Evolutionary conservation across 163 green algal genomes (phyloP), one percentile per base, ranked within the genome.

Genomic region (Chlorella variabilis): DNA sequence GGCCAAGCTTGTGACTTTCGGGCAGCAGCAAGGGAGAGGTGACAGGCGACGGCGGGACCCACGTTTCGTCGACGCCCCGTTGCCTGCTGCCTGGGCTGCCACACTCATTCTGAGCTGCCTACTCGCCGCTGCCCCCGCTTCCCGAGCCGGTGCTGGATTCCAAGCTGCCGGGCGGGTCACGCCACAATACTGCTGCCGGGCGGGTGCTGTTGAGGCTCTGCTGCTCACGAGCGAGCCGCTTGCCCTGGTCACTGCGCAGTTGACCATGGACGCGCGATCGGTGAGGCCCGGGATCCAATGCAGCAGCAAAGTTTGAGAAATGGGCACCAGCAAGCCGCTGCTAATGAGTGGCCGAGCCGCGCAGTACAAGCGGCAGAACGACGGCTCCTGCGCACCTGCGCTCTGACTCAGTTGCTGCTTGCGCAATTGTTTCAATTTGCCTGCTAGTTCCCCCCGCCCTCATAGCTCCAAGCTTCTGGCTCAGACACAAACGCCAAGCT

Each of bases 41-140:
- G 17, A 1, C 17, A 8, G 34, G 27, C 17, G 0, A 18, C 70
- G n/a, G 45, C 18, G 34, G 62, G 25, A 51, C 73, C 70, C 56
- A 80, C 73, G 56, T 48, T 67, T 66, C 45, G 70, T 38, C 29
- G 71, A 23, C 33, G 54, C 38, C 71, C 62, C 62, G 62, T 70
- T 70, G 62, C 62, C 33, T 5, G 65, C 25, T 23, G 70, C 70
- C 45, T 77, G 27, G 7, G 69, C 69, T 38, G 5, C 20, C 48
- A 77, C 70, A 17, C 31, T 59, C 70, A 77, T 77, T 48, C 45
- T 77, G 29, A 54, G 18, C 54, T 63, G 54, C 63, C 38, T 42
- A 38, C 59, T 25, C 29, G 59, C 59, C 71, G 73, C 73, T 80
- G 73, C 36, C 15, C 11, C 31, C 33, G 31, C 48, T 59, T 65